Base-by-base conservation (phyloP, 2,329 filamentous ascomycete species). In the Epichloe brachyelytri region DNA sequence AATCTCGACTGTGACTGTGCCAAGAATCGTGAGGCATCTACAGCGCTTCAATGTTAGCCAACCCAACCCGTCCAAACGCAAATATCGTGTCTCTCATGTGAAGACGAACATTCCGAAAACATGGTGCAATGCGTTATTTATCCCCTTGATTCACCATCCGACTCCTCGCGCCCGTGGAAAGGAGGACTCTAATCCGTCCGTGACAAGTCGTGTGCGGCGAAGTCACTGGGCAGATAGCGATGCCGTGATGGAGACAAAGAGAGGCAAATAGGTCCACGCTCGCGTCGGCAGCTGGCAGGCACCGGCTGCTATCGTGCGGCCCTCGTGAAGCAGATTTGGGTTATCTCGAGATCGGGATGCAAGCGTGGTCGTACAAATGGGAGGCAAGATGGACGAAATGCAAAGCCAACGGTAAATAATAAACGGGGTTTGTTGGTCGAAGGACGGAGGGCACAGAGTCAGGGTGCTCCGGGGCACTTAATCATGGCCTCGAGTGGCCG, bases 1-100 rank as follows among this genome's bases (percentile, higher is more conserved):
- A 97, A 75, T 56, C 88, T 85, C 55, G 90, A 95, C 74, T 95
- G 90, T 58, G 90, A 96, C 79, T 97, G 93, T 55, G 90, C 88
- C 61, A 98, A 82, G 68, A 98, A 98, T 60, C 85, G 85, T 59
- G 91, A 97, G 62, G 93, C 93, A 83, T 97, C 93, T 96, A 63
- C 26, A 49, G 36, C 19, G 19, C 11, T 46, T 14, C 11, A 15
- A 11, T 19, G 22, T 49, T 34, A 52, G 47, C 46, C 38, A 48
- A 14, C 14, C 46, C 38, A 48, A 14, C 14, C 30, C 19, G 30
- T 15, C 17, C 41, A 26, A 44, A 15, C 22, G 22, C 41, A 10
- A 20, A 19, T 4, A 30, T 30, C 36, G 41, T 30, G 41, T 15
- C 8, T 15, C 11, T n/a, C 22, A 30, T 39, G n/a, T 15, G 7